A percentile compares a stretch with the other conserved stretches of the same genome.
phyloP scores from a whole-genome alignment of 1,284 basidiomycete species.

The Leccinum subfulvum region DNA sequence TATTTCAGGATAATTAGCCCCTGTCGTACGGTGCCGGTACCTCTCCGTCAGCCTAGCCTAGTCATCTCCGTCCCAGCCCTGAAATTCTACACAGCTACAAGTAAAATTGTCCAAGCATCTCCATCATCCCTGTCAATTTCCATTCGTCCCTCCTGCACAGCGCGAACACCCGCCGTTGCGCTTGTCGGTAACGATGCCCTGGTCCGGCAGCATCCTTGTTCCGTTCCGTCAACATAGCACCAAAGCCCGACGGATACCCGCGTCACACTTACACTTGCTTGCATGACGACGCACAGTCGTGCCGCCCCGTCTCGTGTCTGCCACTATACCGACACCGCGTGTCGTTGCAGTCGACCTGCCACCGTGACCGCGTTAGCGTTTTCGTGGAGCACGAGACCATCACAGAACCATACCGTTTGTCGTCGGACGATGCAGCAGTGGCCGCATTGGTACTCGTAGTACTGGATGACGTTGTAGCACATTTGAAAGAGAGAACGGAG shows the following conservation, averaged over 20 bases:
- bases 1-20: conserved; percentile 16
- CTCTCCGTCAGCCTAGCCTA: background rate
- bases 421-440: conserved; percentile 36
- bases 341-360: conserved; percentile 47
- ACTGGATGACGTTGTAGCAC: conserved; percentile 43
- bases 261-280: conserved; percentile 35
- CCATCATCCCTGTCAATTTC: conserved; percentile 18
- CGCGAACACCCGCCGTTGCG: conserved; percentile 15
- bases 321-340: conserved; percentile 39
- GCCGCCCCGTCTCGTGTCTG: conserved; percentile 34
- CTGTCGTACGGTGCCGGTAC: conserved; percentile 15
- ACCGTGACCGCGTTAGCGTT: background rate
- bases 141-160: conserved; percentile 26
- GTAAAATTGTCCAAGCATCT: background rate
- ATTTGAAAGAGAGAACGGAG: conserved; percentile 27
- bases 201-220: conserved; percentile 31
- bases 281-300: conserved; percentile 41
- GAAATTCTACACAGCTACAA: background rate
- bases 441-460: conserved; percentile 36
- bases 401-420: conserved; percentile 37
- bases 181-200: conserved; percentile 29
- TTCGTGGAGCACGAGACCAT: background rate
- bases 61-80: background rate
- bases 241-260: background rate
- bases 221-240: conserved; percentile 15